Conservation (phyloP, 768 basidiomycete genomes). For the Kwoniella dendrophila region DNA sequence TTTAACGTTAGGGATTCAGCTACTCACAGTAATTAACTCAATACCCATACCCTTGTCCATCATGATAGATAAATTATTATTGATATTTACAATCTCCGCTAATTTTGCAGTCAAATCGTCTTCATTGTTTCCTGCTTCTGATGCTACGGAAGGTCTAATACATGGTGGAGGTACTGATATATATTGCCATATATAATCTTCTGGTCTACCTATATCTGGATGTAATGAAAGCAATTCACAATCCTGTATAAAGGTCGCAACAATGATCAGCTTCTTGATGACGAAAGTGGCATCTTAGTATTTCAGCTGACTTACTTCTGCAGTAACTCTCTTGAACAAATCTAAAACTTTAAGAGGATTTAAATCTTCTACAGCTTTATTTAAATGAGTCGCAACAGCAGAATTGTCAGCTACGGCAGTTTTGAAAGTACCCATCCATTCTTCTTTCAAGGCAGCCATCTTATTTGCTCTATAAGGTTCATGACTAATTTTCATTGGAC, state of each 20-base stretch:
- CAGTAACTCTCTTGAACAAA: conserved; percentile 86
- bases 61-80: conserved; percentile 86
- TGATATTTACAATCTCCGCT: conserved; percentile 93
- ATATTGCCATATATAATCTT: conserved; percentile 99
- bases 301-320: conserved; percentile 65
- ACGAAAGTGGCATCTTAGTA: neutral
- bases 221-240: conserved; percentile 90
- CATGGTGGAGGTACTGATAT: conserved; percentile 96
- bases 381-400: conserved; percentile 79
- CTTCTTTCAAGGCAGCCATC: conserved; percentile 76
- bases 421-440: conserved; percentile 78
- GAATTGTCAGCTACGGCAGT: conserved; percentile 82
- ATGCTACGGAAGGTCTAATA: conserved; percentile 94
- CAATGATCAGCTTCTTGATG: neutral
- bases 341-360: conserved; percentile 92
- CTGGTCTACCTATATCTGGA: conserved; percentile 85
- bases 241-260: conserved; percentile 63
- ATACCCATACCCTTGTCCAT: conserved; percentile 71
- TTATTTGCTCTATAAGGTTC: conserved; percentile 97
- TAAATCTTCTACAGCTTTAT: conserved; percentile 88
- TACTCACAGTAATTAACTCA: conserved; percentile 44
- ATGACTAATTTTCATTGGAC: conserved; percentile 86
- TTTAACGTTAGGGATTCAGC: too few species aligned
- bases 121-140: conserved; percentile 93
- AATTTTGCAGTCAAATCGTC: conserved; percentile 97